Base-by-base conservation (phyloP, 2,329 filamentous ascomycete species). In the Epichloe baconii region DNA sequence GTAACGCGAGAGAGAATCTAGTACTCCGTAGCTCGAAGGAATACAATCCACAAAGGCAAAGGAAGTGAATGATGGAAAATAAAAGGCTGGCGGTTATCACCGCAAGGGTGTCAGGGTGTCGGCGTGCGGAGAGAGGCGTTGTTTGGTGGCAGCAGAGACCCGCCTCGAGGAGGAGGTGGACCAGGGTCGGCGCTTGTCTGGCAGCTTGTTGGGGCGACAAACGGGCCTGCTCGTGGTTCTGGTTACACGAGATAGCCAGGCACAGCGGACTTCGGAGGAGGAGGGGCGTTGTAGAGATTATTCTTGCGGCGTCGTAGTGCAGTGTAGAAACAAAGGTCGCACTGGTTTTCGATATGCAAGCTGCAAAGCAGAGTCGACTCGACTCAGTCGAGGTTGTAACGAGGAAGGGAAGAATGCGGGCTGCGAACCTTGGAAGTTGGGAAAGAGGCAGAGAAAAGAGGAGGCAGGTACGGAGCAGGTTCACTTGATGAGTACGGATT, bases 131-230 rank as follows among this genome's bases (percentile, higher is more conserved):
- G 36, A 42, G 46, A 43, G 35, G 42, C 47, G 47, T 19, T 34
- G 41, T 45, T 43, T 52, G 23, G 44, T 19, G 42, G 49, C 43
- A 31, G 31, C 31, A 26, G 36, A 31, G 47, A 44, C 51, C 51
- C 51, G 51, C 51, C 34, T 26, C 40, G 44, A 43, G 21, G 47
- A 45, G 36, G 37, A 47, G 51, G 38, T 31, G 38, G 51, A 53
- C 51, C 47, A n/a, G 51, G 51, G 47, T 48, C 21, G 48, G 51
- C 51, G 51, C 51, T 53, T 53, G 51, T 50, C 40, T 48, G 44
- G 38, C 36, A 21, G 26, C 19, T 45, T 47, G 38, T 50, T 47
- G 48, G 38, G 51, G 36, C 41, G 19, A 38, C 12, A 36, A 47
- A 35, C 37, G 38, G 49, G 49, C 44, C 37, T 40, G 36, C 42